Evolutionary conservation across 163 green algal genomes (phyloP).

Genomic region (Trebouxia gelatinosa): DNA sequence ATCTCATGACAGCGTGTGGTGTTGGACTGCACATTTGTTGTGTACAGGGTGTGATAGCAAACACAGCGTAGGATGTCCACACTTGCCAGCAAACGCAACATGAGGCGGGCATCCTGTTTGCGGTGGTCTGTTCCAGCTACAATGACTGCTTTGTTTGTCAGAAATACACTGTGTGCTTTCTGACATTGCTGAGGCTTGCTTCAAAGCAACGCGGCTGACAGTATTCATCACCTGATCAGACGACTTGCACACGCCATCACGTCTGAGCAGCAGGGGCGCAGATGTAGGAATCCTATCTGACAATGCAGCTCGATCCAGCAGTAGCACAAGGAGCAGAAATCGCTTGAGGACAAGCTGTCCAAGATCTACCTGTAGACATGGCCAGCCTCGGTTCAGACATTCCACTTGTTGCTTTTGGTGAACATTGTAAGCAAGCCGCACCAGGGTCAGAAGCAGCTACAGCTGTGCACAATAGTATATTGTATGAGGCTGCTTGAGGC

Average conservation of each 20-base stretch:
- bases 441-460: too few relatives aligned
- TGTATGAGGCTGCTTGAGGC: too few relatives aligned
- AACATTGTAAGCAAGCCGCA: too few relatives aligned
- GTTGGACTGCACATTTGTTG: neutral
- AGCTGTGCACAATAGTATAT: too few relatives aligned
- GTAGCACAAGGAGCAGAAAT: constrained; percentile 73
- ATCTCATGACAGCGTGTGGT: too few relatives aligned
- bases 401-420: too few relatives aligned
- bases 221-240: constrained; percentile 64
- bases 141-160: neutral
- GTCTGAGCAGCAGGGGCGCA: constrained; percentile 68
- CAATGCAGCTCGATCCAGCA: constrained; percentile 67
- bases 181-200: neutral
- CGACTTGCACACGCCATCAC: constrained; percentile 52
- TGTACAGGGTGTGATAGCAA: neutral
- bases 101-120: neutral
- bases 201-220: too few relatives aligned
- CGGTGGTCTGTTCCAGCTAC: neutral
- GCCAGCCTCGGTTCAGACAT: too few relatives aligned
- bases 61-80: neutral
- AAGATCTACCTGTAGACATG: constrained; percentile 50
- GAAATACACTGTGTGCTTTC: neutral
- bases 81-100: neutral
- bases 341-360: constrained; percentile 68
- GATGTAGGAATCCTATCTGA: constrained; percentile 11